phyloP scores from a whole-genome alignment of 805 yeast species.

The Saccharomyces eubayanus region DNA sequence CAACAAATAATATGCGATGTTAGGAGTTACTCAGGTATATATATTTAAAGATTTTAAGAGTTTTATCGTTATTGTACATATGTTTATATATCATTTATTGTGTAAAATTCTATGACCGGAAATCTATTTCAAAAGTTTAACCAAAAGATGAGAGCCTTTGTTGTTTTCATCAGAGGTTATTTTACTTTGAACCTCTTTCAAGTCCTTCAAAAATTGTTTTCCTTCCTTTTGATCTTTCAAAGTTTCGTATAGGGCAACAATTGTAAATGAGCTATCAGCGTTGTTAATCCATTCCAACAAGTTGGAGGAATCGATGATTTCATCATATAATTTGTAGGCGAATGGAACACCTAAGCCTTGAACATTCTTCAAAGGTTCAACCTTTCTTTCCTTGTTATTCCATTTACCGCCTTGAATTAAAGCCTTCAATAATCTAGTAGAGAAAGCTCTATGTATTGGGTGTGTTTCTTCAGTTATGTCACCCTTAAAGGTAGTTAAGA shows the following conservation, averaged over 20 bases:
- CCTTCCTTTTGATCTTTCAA: slow-evolving; percentile 40
- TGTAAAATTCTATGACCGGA: neutral
- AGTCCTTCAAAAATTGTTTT: slow-evolving; percentile 42
- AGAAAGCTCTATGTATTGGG: slow-evolving; percentile 61
- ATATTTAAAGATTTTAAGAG: neutral
- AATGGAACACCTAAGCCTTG: slow-evolving; percentile 51
- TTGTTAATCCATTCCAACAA: slow-evolving; percentile 61
- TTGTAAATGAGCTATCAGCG: slow-evolving; percentile 66
- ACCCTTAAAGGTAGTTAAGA: slow-evolving; percentile 54
- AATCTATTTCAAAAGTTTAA: slow-evolving; percentile 30
- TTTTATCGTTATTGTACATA: neutral
- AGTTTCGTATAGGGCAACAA: slow-evolving; percentile 71
- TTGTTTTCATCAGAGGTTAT: slow-evolving; percentile 36
- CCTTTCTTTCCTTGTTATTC: slow-evolving; percentile 53
- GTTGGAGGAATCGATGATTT: slow-evolving; percentile 43
- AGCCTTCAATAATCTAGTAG: slow-evolving; percentile 64
- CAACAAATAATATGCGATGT: neutral
- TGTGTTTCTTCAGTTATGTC: slow-evolving; percentile 61
- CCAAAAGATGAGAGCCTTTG: slow-evolving; percentile 56
- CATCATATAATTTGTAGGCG: slow-evolving; percentile 45
- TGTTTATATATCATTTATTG: neutral
- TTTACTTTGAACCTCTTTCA: slow-evolving; percentile 38
- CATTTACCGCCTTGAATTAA: slow-evolving; percentile 82
- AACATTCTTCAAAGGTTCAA: slow-evolving; percentile 36
- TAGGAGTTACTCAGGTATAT: neutral